Conservation (phyloP, 768 basidiomycete species). For the Macrocybe gigantea region DNA sequence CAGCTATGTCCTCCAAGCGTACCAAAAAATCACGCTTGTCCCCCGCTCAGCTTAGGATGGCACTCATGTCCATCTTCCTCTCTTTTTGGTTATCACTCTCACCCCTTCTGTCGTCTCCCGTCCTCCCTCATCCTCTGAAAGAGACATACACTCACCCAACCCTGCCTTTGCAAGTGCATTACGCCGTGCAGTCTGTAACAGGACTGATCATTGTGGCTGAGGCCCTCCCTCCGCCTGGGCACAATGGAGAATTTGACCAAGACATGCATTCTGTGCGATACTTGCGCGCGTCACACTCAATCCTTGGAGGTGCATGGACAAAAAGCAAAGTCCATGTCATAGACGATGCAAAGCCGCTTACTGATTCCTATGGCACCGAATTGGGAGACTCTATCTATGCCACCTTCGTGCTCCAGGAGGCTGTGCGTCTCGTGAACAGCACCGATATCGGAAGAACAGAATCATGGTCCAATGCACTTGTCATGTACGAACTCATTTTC, state of each 20-base stretch:
- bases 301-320: conserved; percentile 78
- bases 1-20: conserved; percentile 11
- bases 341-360: conserved; percentile 32
- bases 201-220: conserved; percentile 85
- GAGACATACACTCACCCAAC: conserved; percentile 45
- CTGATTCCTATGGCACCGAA: conserved; percentile 46
- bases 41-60: conserved; percentile 17
- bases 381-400: conserved; percentile 80
- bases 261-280: conserved; percentile 51
- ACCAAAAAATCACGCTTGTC: conserved; percentile 11
- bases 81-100: conserved; percentile 29
- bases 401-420: conserved; percentile 86
- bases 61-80: conserved; percentile 23
- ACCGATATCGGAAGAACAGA: conserved; percentile 30
- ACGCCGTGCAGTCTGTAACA: conserved; percentile 63
- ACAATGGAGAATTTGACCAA: conserved; percentile 20
- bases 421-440: conserved; percentile 61
- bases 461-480: conserved; percentile 47
- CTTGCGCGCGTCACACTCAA: conserved; percentile 58
- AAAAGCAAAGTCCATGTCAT: conserved; percentile 39
- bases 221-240: conserved; percentile 33
- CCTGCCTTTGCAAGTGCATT: conserved; percentile 60
- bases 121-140: conserved; percentile 48
- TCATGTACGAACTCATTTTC: conserved; percentile 51
- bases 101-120: conserved; percentile 42